Evolutionary conservation across 176 grass and related monocot species (phyloP).

Genomic region (Canna indica): DNA sequence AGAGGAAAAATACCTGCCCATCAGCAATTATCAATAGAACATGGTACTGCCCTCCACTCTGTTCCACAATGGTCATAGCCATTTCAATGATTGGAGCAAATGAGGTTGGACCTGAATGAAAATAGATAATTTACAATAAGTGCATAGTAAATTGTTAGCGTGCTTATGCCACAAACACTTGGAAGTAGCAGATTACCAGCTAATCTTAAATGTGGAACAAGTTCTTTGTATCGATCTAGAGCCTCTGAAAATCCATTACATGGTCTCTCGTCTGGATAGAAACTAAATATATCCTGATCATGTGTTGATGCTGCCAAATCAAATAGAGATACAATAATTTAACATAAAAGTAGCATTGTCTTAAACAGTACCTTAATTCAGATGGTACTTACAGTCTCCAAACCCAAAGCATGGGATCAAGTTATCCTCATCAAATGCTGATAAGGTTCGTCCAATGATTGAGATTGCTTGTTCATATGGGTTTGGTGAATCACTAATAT

Average conservation of each 20-base stretch:
- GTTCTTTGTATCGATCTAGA: constrained; percentile 4
- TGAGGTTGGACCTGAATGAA: constrained; percentile 8
- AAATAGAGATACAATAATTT: neutral
- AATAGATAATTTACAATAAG: neutral
- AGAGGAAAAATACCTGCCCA: constrained; percentile 2
- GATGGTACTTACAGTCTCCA: constrained; percentile 9
- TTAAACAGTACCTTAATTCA: neutral
- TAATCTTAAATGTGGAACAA: constrained; percentile 11
- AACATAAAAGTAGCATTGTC: neutral
- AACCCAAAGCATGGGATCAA: constrained; percentile 19
- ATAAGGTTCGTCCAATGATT: constrained; percentile 16
- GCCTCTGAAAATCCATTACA: constrained; percentile 19
- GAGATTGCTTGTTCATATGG: constrained; percentile 20
- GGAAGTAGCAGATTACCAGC: constrained; percentile 4
- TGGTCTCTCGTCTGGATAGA: constrained; percentile 6
- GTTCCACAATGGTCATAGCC: constrained; percentile 18
- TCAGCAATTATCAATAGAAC: constrained; percentile 17
- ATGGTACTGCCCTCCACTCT: constrained; percentile 15
- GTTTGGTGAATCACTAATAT: constrained; percentile 3
- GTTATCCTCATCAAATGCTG: constrained; percentile 16
- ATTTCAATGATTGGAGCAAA: constrained; percentile 18
- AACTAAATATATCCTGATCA: constrained; percentile 10
- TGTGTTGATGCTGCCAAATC: constrained; percentile 18
- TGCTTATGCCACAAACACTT: neutral
- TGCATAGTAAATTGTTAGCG: neutral